Conservation (phyloP, 140 eudicot genomes). For the Senecio squalidus region DNA sequence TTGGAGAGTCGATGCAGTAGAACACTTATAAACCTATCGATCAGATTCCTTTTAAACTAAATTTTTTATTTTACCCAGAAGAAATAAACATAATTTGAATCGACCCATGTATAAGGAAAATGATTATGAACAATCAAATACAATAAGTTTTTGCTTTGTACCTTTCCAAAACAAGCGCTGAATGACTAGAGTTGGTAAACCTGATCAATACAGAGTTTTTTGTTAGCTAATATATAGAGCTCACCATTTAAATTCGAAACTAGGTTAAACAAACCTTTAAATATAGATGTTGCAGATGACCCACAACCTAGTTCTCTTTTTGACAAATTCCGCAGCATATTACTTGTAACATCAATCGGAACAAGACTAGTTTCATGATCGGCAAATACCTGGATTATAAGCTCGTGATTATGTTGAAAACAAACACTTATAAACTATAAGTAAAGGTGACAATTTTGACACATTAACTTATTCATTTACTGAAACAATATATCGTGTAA, state of each 20-base stretch:
- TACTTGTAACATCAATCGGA: slow-evolving; percentile 53
- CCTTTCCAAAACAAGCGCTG: slow-evolving; percentile 55
- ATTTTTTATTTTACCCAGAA: no score
- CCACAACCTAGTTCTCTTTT: slow-evolving; percentile 53
- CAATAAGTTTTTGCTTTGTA: slow-evolving; percentile 16
- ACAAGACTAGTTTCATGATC: slow-evolving; percentile 53
- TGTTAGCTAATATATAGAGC: neutral
- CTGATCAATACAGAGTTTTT: slow-evolving; percentile 22
- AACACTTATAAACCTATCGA: no score
- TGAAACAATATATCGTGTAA: neutral
- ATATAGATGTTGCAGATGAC: slow-evolving; percentile 39
- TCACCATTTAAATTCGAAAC: neutral
- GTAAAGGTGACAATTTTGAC: neutral
- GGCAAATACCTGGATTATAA: slow-evolving; percentile 60
- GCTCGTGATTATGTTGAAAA: neutral
- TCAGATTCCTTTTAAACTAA: no score
- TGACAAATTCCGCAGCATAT: slow-evolving; percentile 33
- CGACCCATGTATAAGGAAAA: neutral
- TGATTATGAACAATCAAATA: neutral
- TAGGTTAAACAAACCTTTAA: slow-evolving; percentile 41
- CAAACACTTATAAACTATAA: no score
- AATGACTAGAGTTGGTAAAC: slow-evolving; percentile 28
- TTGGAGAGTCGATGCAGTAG: no score
- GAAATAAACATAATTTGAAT: neutral
- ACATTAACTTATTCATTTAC: neutral